These are phyloP conservation scores for Myxozyma melibiosi DNA, from an alignment of 805 yeast species.

Conservation along the genomic window DNA sequence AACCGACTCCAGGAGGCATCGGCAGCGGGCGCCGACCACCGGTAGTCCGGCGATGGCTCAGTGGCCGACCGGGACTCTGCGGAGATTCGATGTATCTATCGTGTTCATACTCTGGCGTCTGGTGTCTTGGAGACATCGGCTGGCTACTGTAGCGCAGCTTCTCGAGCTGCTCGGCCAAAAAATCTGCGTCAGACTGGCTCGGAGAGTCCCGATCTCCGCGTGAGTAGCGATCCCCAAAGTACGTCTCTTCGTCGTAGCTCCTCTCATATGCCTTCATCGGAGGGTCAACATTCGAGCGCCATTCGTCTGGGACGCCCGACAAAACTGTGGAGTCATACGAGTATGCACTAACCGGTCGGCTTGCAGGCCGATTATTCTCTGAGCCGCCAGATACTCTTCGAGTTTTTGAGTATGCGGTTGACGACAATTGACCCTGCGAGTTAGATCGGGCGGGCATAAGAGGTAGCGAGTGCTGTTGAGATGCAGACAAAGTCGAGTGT, in stretches of 20 bases:
- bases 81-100: background rate
- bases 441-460: slow-evolving; percentile 13
- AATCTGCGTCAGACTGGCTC: background rate
- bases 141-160: background rate
- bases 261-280: background rate
- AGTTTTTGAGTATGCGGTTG: background rate
- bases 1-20: background rate
- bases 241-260: background rate
- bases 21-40: slow-evolving; percentile 3
- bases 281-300: background rate
- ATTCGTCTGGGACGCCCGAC: slow-evolving; percentile 9
- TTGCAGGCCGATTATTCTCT: slow-evolving; percentile 2
- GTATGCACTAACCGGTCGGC: slow-evolving; percentile 1
- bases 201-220: no score
- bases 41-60: background rate
- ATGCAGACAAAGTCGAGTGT: background rate
- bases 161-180: background rate
- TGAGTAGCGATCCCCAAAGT: no score
- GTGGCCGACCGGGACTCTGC: background rate
- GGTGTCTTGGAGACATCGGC: background rate
- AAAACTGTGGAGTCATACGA: slow-evolving; percentile 13
- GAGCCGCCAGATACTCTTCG: background rate
- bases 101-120: background rate
- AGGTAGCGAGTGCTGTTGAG: slow-evolving; percentile 3
- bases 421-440: background rate